A percentile compares a stretch with the other conserved stretches of the same genome.
Conservation (phyloP, 2,329 filamentous ascomycete genomes). For the Calonectria multiphialidica region DNA sequence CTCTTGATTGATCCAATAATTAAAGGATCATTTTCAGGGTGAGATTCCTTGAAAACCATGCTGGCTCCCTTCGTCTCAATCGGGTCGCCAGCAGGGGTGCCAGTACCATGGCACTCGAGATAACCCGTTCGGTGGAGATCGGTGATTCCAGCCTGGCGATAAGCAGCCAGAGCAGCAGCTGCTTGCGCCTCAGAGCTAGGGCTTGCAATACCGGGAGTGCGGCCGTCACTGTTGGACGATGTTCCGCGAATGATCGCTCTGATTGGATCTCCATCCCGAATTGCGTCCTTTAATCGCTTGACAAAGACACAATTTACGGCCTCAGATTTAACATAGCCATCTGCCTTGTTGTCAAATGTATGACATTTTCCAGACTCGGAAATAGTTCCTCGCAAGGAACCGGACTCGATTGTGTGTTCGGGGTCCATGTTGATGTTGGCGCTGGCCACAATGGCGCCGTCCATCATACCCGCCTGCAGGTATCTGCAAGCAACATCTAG, state of each 20-base stretch:
- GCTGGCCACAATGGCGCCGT: slow-evolving; percentile 51
- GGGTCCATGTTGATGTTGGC: slow-evolving; percentile 58
- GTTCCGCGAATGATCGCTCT: slow-evolving; percentile 47
- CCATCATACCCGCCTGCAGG: slow-evolving; percentile 22
- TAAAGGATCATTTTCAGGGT: slow-evolving; percentile 28
- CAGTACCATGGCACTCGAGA: slow-evolving; percentile 56
- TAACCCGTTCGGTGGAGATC: slow-evolving; percentile 42
- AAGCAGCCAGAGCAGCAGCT: slow-evolving; percentile 45
- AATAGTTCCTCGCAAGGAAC: slow-evolving; percentile 53
- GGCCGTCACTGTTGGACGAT: slow-evolving; percentile 45
- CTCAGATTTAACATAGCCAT: slow-evolving; percentile 61
- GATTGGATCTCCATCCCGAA: slow-evolving; percentile 55
- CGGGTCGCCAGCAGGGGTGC: slow-evolving; percentile 53
- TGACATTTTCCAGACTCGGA: slow-evolving; percentile 43
- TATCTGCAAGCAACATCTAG: slow-evolving; percentile 55
- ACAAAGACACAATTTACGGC: slow-evolving; percentile 56
- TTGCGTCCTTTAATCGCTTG: slow-evolving; percentile 57
- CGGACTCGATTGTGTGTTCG: slow-evolving; percentile 57
- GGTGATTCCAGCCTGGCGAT: slow-evolving; percentile 41
- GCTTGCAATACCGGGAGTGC: slow-evolving; percentile 50
- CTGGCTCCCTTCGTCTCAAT: slow-evolving; percentile 47
- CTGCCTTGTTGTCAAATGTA: slow-evolving; percentile 51
- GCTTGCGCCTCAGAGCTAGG: slow-evolving; percentile 47
- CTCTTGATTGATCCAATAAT: slow-evolving; percentile 49
- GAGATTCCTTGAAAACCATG: slow-evolving; percentile 38